Conservation (phyloP, 2,329 filamentous ascomycete species). For the Pyrenochaeta sp. region DNA sequence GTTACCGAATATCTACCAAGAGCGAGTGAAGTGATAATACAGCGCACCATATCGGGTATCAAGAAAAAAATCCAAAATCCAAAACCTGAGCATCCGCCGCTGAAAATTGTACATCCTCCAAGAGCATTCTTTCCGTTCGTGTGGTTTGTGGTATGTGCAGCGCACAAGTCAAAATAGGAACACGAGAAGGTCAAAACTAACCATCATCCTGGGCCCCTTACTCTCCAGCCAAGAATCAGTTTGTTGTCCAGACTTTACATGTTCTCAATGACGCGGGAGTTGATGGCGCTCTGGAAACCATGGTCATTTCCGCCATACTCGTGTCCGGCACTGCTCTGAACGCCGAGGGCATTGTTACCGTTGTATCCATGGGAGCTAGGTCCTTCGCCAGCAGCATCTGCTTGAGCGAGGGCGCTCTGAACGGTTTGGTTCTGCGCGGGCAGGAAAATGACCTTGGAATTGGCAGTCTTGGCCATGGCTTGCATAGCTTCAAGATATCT, state of each 20-base stretch:
- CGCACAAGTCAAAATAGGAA: no score
- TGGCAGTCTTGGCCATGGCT: constrained; percentile 93
- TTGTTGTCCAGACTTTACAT: constrained; percentile 62
- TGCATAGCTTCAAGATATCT: constrained; percentile 97
- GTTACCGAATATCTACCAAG: constrained; percentile 1
- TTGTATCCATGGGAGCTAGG: constrained; percentile 55
- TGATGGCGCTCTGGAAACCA: constrained; percentile 81
- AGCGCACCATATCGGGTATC: constrained; percentile 12
- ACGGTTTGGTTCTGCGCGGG: constrained; percentile 57
- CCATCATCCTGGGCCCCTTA: neutral
- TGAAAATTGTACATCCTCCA: neutral
- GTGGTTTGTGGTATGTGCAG: no score
- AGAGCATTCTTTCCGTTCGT: neutral
- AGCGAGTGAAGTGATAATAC: constrained; percentile 12
- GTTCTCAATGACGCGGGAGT: constrained; percentile 82
- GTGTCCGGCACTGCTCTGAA: constrained; percentile 30
- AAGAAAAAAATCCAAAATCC: constrained; percentile 4
- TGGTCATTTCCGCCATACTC: constrained; percentile 50
- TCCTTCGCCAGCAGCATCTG: constrained; percentile 63
- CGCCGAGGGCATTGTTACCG: constrained; percentile 10
- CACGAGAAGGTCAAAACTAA: neutral
- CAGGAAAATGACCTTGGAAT: constrained; percentile 70
- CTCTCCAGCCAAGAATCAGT: neutral
- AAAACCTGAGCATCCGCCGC: neutral
- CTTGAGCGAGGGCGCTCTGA: constrained; percentile 58